Conservation (phyloP, 345 rosid genomes). For the Trapa incisa region DNA sequence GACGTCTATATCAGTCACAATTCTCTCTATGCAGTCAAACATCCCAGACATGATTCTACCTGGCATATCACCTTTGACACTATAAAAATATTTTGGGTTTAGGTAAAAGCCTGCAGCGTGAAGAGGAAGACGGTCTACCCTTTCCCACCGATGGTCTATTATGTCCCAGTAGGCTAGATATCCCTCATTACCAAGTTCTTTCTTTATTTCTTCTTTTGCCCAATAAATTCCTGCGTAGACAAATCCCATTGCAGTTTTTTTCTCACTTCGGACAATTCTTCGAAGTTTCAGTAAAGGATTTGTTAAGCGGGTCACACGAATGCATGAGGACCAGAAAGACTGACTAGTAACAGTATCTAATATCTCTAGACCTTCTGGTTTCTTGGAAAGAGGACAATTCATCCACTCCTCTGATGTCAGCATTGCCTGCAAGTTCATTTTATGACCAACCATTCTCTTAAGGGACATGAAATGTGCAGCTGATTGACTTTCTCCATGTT, state of each 20-base stretch:
- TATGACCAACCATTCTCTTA: constrained; percentile 43
- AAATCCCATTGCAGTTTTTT: constrained; percentile 81
- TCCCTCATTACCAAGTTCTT: constrained; percentile 51
- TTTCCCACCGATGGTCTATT: constrained; percentile 73
- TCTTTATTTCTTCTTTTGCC: constrained; percentile 75
- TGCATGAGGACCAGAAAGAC: constrained; percentile 69
- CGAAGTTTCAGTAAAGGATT: constrained; percentile 57
- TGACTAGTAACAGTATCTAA: constrained; percentile 50
- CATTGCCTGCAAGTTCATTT: constrained; percentile 64
- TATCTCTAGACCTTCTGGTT: constrained; percentile 57
- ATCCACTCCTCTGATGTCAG: constrained; percentile 81
- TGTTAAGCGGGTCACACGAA: constrained; percentile 37
- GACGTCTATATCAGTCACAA: constrained; percentile 52
- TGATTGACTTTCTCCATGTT: constrained; percentile 38
- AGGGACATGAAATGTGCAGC: constrained; percentile 63
- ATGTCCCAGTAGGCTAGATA: constrained; percentile 68
- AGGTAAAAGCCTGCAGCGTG: constrained; percentile 87
- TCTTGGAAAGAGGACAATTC: constrained; percentile 54
- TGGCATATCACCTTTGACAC: constrained; percentile 51
- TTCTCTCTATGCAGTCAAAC: constrained; percentile 78
- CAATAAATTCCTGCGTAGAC: constrained; percentile 66
- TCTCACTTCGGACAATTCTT: constrained; percentile 40
- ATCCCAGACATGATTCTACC: constrained; percentile 49
- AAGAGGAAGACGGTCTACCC: constrained; percentile 58
- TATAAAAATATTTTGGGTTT: constrained; percentile 81